Base-by-base conservation (phyloP, 1,139 yeast species). In the Suhomyces kunorum region DNA sequence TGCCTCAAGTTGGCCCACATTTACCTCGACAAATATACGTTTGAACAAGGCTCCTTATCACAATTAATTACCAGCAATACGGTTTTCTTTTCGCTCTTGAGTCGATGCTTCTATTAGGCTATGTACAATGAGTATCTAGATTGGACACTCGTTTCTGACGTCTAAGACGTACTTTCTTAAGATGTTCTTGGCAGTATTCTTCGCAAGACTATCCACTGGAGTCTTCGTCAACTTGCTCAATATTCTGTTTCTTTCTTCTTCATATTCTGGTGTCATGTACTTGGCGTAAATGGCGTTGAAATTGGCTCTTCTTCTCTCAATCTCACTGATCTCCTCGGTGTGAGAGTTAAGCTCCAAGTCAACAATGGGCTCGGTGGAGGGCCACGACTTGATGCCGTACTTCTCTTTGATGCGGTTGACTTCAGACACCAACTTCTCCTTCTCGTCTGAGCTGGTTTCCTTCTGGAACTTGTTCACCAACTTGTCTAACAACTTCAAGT, bases 341-440 rank as follows among this genome's bases (percentile, higher is more conserved):
- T 74, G 55, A 9, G 59, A 48, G 42, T 64, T 61, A 34, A 78
- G 49, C 39, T 74, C 68, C 32, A 74, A 56, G 24, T 61, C 55
- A 28, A 74, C 49, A 16, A 69, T 56, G 34, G 65, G 57, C 48
- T 71, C 70, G 53, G 71, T 50, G 71, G 76, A 53, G 6, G 89
- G 87, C 81, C 88, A 83, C 42, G 80, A 67, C 34, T 68, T 63
- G 40, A 84, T 76, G 32, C 77, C 76, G 56, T 84, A 80, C 49
- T 71, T 72, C 33, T 54, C 52, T 50, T 73, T 73, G 48, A 83
- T 73, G 38, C 67, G 63, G 35, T 68, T 59, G 45, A 81, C 69
- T 47, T 78, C 77, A 22, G 57, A 57, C 17, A 70, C 53, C 38
- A 74, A 63, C 29, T 52, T 50, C 29, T 60, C 56, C 34, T 64